phyloP scores from a whole-genome alignment of 2,329 filamentous ascomycete genomes.

The Penicillium sp. region DNA sequence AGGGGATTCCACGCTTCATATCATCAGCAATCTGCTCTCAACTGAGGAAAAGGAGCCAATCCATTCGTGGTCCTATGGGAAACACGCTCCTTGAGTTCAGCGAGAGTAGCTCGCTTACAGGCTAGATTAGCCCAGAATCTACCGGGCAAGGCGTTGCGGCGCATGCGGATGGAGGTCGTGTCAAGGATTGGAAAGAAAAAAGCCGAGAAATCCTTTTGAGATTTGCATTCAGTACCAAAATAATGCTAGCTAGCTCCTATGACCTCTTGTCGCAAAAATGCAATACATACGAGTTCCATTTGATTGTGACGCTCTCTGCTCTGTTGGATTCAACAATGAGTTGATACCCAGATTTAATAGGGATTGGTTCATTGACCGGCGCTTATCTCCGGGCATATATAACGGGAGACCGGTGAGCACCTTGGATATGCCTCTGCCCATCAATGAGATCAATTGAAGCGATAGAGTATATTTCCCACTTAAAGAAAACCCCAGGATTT shows the following conservation, averaged over 20 bases:
- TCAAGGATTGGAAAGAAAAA: conserved; percentile 29
- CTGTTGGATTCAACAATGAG: neutral
- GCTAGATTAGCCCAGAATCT: conserved; percentile 30
- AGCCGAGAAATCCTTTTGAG: conserved; percentile 18
- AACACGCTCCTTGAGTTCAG: conserved; percentile 11
- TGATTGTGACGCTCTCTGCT: neutral
- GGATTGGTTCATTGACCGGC: too few relatives aligned
- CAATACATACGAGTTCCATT: conserved; percentile 7
- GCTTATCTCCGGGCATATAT: too few relatives aligned
- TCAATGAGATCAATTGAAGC: too few relatives aligned
- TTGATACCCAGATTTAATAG: neutral
- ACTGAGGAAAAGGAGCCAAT: conserved; percentile 11
- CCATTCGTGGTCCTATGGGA: neutral
- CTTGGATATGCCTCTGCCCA: too few relatives aligned
- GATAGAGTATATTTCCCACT: too few relatives aligned
- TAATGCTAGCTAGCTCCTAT: conserved; percentile 19
- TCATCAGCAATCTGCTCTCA: conserved; percentile 23
- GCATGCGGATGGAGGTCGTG: conserved; percentile 38
- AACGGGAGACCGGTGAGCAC: too few relatives aligned
- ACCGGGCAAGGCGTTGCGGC: conserved; percentile 44
- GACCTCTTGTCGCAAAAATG: conserved; percentile 12
- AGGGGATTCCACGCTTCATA: conserved; percentile 25
- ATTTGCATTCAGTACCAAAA: conserved; percentile 19
- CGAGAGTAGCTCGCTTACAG: conserved; percentile 21
- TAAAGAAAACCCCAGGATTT: too few relatives aligned